These are phyloP conservation scores for Euphorbia schlechtendalii DNA, from an alignment of 441 rosid species.

Conservation along the genomic window DNA sequence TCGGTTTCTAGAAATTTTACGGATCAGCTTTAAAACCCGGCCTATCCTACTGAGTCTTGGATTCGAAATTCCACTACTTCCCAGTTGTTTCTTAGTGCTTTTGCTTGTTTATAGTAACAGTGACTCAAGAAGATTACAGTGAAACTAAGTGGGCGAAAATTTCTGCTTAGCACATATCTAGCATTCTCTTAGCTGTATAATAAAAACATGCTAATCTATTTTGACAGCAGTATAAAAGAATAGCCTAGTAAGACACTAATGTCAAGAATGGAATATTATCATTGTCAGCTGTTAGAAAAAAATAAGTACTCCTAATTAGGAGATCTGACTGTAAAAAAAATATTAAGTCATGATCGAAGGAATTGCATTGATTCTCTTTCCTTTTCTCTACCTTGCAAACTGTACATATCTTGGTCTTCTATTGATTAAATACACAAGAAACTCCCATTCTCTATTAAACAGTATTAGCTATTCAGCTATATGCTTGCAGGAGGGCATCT, in stretches of 20 bases:
- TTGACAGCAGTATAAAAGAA: background rate
- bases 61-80: too few species aligned
- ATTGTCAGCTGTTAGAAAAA: background rate
- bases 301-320: background rate
- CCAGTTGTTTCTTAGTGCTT: background rate
- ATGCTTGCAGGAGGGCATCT: background rate
- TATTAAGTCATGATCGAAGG: background rate
- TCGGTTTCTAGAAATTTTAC: too few species aligned
- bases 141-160: background rate
- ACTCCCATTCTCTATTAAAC: background rate
- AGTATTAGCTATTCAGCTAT: background rate
- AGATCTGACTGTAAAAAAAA: background rate
- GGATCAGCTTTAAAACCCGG: too few species aligned
- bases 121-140: background rate
- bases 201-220: background rate
- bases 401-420: background rate
- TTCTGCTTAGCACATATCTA: background rate
- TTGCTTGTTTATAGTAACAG: slow-evolving; percentile 1
- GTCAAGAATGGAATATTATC: background rate
- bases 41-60: too few species aligned
- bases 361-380: background rate
- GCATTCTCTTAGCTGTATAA: background rate
- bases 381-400: background rate
- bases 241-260: background rate
- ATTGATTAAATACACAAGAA: background rate